Base-by-base conservation (phyloP, 257 asterid species). In the Capsicum chinense region DNA sequence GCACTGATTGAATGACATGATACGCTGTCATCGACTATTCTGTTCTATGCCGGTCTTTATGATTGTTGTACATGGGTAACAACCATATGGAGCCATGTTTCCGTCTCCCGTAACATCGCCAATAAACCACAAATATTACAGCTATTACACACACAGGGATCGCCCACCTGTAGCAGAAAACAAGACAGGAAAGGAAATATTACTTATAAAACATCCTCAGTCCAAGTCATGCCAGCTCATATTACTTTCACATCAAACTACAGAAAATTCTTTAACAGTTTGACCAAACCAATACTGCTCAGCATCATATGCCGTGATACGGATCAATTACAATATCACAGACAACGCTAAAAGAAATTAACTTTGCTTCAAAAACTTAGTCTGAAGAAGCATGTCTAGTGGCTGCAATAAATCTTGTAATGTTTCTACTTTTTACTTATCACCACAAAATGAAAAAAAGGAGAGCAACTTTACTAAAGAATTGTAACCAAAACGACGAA, bases 101-200 rank as follows among this genome's bases (percentile, higher is more conserved):
- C 86, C 94, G 90, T 89, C 93, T 91, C 83, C 99, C 99, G 54
- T 87, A 90, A 88, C 97, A 97, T 66, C 98, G 87, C 98, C 98
- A 97, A 81, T 97, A 97, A 19, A 95, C 88, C 83, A 93, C 73
- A 16, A 92, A 80, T 57, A 91, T 26, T 15, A 87, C 92, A 7
- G 86, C 95, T 58, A 93, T 69, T 42, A 87, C 88, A 21, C 86
- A 86, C 12, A 97, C 86, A 7, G 95, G 99, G 83, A 95, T 93
- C 1, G 97, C 98, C 99, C 99, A 97, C 90, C 99, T 97, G 96
- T 87, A 35, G 83, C 86, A 84, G 80, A 35, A 54, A 86, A 42
- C 73, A 81, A 21, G 62, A 74, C 21, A 5, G 81, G 26, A 52
- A 78, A 52, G 62, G 48, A 52, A 76, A 76, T 52, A 52, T 50